phyloP scores from a whole-genome alignment of 352 stramenopile species.

The Phytopythium oedochilum region DNA sequence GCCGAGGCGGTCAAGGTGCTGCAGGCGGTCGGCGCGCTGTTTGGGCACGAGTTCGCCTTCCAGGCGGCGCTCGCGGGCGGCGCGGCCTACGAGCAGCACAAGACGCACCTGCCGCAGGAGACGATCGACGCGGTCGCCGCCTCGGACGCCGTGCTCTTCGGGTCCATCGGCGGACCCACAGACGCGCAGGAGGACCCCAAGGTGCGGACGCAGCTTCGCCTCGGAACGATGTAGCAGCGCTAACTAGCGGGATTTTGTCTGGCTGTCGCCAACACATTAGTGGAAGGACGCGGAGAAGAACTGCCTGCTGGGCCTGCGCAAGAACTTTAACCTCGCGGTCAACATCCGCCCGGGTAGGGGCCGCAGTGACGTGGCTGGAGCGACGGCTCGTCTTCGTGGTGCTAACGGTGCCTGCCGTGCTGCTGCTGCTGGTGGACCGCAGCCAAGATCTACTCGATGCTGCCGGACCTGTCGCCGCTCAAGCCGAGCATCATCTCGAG shows the following conservation, averaged over 20 bases:
- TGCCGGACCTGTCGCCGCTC: slow-evolving; percentile 96
- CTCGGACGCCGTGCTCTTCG: slow-evolving; percentile 93
- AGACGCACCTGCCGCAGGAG: slow-evolving; percentile 92
- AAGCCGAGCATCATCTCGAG: slow-evolving; percentile 95
- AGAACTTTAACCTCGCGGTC: slow-evolving; percentile 96
- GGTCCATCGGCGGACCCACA: slow-evolving; percentile 94
- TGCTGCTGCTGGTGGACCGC: not conserved
- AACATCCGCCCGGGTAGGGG: slow-evolving; percentile 91
- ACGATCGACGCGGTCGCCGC: slow-evolving; percentile 91
- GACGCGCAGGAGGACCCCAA: slow-evolving; percentile 88
- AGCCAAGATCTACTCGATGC: slow-evolving; percentile 97
- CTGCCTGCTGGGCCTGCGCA: slow-evolving; percentile 96
- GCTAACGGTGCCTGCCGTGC: not conserved
- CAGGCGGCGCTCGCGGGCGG: slow-evolving; percentile 95
- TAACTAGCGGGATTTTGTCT: too few species aligned
- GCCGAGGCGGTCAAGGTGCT: slow-evolving; percentile 91
- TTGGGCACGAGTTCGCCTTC: slow-evolving; percentile 91
- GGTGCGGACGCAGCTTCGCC: too few species aligned
- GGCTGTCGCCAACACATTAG: too few species aligned
- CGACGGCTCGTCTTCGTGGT: too few species aligned
- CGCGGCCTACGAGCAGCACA: slow-evolving; percentile 89
- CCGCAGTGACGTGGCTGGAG: too few species aligned
- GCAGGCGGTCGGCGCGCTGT: slow-evolving; percentile 70
- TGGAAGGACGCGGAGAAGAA: slow-evolving; percentile 93
- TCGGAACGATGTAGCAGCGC: too few species aligned